Evolutionary conservation across 805 yeast genomes (phyloP), one percentile per base, ranked within the genome.

Genomic region (Teunomyces barrocoloradensis): DNA sequence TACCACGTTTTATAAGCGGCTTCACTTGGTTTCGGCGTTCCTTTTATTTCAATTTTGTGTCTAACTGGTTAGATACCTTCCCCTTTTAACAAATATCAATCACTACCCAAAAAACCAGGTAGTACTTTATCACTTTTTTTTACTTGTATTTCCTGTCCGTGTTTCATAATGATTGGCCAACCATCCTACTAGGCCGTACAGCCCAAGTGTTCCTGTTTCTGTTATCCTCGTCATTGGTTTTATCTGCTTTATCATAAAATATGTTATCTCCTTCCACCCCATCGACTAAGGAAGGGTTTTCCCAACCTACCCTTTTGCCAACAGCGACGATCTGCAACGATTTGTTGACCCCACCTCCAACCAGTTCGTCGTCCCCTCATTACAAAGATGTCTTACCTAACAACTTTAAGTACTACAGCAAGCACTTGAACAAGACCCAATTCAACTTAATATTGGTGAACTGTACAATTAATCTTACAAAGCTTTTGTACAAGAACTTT

Each of bases 371-470:
- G 4, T 53, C 56, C 3, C 54, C 54, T 3, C 37, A 43, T 32
- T 23, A 18, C 35, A 50, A 46, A 29, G 50, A 48, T 21, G 43
- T 45, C 33, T 46, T 50, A 20, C 77, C 77, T 15, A 71, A 69
- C 56, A 65, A 71, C 56, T 64, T 61, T 55, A 62, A 66, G 46
- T 73, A 73, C 55, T 73, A 72, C 59, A 65, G 67, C 45, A 63
- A 63, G 45, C 65, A 69, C 49, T 55, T 73, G 43, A 70, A 66
- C 53, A 73, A 73, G 56, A 50, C 56, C 29, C 75, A 72, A 53
- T 73, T 73, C 54, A 73, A 72, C 59, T 55, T 63, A 30, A 67
- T 71, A 34, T 60, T 72, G 44, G 60, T 71, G 37, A 69, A 71
- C 53, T 62, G 71, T 43, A 56, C 69, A 5, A 52, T 69, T 36